Evolutionary conservation across 2,329 filamentous ascomycete species (phyloP), one percentile per base, ranked within the genome.

Genomic region (Fusarium sp.): DNA sequence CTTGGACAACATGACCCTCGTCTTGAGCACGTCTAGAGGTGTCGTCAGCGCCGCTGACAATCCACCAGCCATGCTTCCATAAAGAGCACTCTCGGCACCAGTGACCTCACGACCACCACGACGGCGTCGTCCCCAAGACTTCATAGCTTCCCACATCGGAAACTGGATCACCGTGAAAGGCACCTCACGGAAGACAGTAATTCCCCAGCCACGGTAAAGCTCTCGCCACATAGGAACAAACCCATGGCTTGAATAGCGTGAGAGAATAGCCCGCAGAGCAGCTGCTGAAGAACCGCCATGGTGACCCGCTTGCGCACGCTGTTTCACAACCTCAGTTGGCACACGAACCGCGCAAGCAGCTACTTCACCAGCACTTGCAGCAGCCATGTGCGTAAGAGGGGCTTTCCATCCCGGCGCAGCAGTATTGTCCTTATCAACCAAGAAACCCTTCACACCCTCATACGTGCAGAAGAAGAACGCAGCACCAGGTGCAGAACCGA

Each of bases 101-200:
- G 88, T 86, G 3, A 96, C 82, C 75, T 85, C 80, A 68, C 62
- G 70, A 4, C 75, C 71, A 17, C 67, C 70, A 5, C 81, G 76
- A 46, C 82, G 78, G 39, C 80, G 73, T 41, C 85, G 79, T 8
- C 89, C 84, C 86, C 88, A 92, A 40, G 84, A 83, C 85, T 97
- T 98, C 85, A 98, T 87, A 6, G 86, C 89, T 80, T 99, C 96
- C 96, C 96, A 99, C 66, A 99, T 85, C 43, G 96, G 96, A 77
- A 99, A 99, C 80, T 99, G 96, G 66, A 99, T 91, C 11, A 97
- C 90, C 4, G 96, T 98, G 75, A 99, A 99, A 6, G 96, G 96
- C 63, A 99, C 94, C 83, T 99, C 96, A 60, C 96, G 89, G 81
- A 97, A 91, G 51, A 99, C 90, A 3, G 96, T 99, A 72, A 98